Conservation (phyloP, 2,329 filamentous ascomycete genomes). For the Aspergillus intermedius region DNA sequence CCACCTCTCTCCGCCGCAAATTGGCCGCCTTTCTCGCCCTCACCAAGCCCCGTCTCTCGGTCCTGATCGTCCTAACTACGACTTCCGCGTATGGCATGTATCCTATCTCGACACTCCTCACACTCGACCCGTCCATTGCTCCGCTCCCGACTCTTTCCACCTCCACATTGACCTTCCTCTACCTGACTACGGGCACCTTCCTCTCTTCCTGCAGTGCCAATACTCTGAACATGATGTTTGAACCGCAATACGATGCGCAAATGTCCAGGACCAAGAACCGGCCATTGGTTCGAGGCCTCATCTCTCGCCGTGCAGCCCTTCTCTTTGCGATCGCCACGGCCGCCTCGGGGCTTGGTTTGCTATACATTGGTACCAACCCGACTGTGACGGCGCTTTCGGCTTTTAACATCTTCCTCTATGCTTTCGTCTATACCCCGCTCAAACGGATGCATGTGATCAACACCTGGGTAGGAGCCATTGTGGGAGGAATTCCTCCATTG, state of each 20-base stretch:
- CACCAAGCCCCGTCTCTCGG: slow-evolving; percentile 88
- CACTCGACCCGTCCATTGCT: slow-evolving; percentile 65
- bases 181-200: slow-evolving; percentile 82
- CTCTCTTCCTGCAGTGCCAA: slow-evolving; percentile 89
- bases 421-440: slow-evolving; percentile 84
- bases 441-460: slow-evolving; percentile 83
- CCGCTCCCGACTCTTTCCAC: slow-evolving; percentile 55
- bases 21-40: slow-evolving; percentile 80
- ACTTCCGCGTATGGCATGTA: slow-evolving; percentile 90
- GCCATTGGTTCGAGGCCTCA: slow-evolving; percentile 74
- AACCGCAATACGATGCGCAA: slow-evolving; percentile 78
- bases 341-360: slow-evolving; percentile 58
- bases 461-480: slow-evolving; percentile 89
- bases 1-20: slow-evolving; percentile 55
- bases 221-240: slow-evolving; percentile 94
- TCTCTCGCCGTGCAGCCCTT: slow-evolving; percentile 64
- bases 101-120: slow-evolving; percentile 79
- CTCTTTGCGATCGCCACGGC: slow-evolving; percentile 74
- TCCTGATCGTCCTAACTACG: slow-evolving; percentile 83
- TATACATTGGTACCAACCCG: slow-evolving; percentile 89
- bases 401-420: slow-evolving; percentile 82
- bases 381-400: slow-evolving; percentile 82
- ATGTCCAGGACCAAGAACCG: slow-evolving; percentile 92
- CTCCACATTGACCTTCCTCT: slow-evolving; percentile 83
- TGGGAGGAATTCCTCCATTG: slow-evolving; percentile 86